Evolutionary conservation across 306 rosid genomes (phyloP), one percentile per base, ranked within the genome.

Genomic region (Prunus armeniaca): DNA sequence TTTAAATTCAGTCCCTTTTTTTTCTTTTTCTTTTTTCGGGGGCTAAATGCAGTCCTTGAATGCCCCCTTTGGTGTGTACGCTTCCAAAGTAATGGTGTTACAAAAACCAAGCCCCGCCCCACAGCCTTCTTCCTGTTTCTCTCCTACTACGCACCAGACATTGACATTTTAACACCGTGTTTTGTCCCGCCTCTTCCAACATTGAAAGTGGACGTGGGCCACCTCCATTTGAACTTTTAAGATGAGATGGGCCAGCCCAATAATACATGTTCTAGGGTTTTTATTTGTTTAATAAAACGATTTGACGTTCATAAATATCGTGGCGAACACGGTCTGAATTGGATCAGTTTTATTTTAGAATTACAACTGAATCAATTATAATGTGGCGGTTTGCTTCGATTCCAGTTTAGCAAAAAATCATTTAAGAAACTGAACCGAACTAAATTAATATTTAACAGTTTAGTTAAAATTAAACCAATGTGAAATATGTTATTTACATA

Each of bases 171-270:
- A 41, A 38, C 77, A 55, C 64, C 9, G 49, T 60, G 34, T 56
- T 63, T 76, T 81, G 69, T 49, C 74, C 71, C 70, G 57, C 47
- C 55, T n/a, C 58, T 72, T 72, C 78, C 67, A 69, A 61, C 62
- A 27, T 6, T 24, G 3, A 58, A 74, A 73, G 68, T 73, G 41
- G 68, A 22, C 1, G 71, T 78, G 82, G 83, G 78, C 77, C 84
- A 77, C 9, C 17, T 49, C 58, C 58, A 22, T 58, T 55, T 77
- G 65, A 82, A 20, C 52, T 56, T 70, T 12, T 20, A 49, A 62
- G 7, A 74, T 49, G 10, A 3, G 49, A 61, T 27, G 46, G 76
- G 56, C 32, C 69, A 66, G 69, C 70, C 75, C 75, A 75, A 79
- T 57, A 20, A 67, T 30, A 54, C 38, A 71, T 7, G 12, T 41